Evolutionary conservation across 2,329 filamentous ascomycete species (phyloP), one percentile per base, ranked within the genome.

Genomic region (Teratosphaeria zuluensis): DNA sequence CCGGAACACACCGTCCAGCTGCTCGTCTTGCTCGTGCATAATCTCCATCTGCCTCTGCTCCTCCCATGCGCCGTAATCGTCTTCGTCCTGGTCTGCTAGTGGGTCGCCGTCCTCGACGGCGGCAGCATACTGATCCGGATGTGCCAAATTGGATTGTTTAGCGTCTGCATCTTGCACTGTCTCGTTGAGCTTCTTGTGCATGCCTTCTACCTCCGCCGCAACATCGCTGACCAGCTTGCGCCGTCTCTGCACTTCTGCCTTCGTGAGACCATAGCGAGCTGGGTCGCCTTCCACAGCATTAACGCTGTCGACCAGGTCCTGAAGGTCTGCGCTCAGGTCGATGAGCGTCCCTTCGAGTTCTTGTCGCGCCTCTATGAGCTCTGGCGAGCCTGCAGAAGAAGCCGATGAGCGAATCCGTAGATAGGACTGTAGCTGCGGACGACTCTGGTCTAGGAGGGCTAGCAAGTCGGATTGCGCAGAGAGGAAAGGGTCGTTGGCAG

Each of bases 21-120:
- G 88, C 75, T 92, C 81, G 72, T 99, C 94, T 78, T 99, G 94
- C 74, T 96, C 90, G 65, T 87, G 84, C 88, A 99, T 92, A 75
- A 99, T 88, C 75, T 92, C 84, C 70, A 88, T 73, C 77, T 99
- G 95, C 72, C 95, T 84, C 75, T 94, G 87, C 74, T 95, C 88
- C 78, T 97, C 92, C 66, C 68, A 72, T 66, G 86, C 87, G 16
- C 86, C 85, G 66, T 92, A 92, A 56, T 83, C 80, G 19, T 76
- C 77, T 30, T 75, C 77, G 28, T 74, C 75, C 9, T 38, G 57
- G 9, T 76, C 75, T 6, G 58, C 61, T 31, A 64, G 48, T 7
- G 60, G 75, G 35, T 74, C 75, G n/a, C 75, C 76, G 14, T 76
- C 74, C 12, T 66, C 69, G 16, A 42, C 57, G 6, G 61, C 63